These are phyloP conservation scores for Oxytropis ochrocephala DNA, from an alignment of 306 rosid species.

Conservation along the genomic window DNA sequence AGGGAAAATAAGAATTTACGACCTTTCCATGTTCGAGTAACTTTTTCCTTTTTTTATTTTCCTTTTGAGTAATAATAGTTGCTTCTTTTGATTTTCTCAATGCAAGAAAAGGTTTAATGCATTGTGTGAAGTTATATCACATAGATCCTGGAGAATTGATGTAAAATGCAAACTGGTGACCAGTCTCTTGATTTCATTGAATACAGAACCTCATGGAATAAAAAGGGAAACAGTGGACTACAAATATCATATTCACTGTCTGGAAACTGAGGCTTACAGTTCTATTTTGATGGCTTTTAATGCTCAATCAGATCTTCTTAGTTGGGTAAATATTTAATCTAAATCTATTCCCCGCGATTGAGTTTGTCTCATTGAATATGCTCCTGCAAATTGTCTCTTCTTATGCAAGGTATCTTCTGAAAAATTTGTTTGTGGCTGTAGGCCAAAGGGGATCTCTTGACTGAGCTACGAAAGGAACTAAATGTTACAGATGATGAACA, in stretches of 20 bases:
- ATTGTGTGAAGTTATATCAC: slow-evolving; percentile 1
- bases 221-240: slow-evolving; percentile 21
- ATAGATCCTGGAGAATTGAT: not conserved
- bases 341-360: not conserved
- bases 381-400: not conserved
- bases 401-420: not conserved
- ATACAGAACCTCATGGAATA: slow-evolving; percentile 26
- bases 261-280: slow-evolving; percentile 37
- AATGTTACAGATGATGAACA: slow-evolving; percentile 38
- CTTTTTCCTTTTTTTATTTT: not conserved
- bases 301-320: slow-evolving; percentile 41
- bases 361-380: not conserved
- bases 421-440: slow-evolving; percentile 8
- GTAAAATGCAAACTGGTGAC: slow-evolving; percentile 1
- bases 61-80: not conserved
- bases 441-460: slow-evolving; percentile 41
- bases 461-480: slow-evolving; percentile 43
- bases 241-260: slow-evolving; percentile 25
- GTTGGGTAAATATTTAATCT: slow-evolving; percentile 31
- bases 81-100: not conserved
- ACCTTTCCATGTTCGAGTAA: not conserved
- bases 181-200: slow-evolving; percentile 16
- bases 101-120: not conserved
- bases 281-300: slow-evolving; percentile 37
- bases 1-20: not conserved